Evolutionary conservation across 345 rosid genomes (phyloP), one percentile per base, ranked within the genome.

Genomic region (Trapa bicornis): DNA sequence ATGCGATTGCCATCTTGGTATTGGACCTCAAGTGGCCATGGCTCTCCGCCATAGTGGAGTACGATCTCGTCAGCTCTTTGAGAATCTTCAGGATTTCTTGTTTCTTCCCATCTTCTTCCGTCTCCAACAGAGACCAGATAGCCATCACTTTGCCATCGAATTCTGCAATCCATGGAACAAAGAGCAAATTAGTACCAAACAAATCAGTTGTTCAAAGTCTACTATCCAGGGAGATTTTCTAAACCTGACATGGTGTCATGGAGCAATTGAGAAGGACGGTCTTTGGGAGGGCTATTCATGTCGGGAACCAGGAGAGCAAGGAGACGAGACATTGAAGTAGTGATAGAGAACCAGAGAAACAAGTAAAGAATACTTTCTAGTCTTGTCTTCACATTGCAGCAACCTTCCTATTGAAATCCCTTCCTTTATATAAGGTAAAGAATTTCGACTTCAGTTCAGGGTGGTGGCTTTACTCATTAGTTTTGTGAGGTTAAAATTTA

Each of bases 221-320:
- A 45, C 11, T 41, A 41, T 41, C 4, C 43, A 45, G 0, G 54
- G 17, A 47, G 14, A 64, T 41, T 33, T 16, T 14, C 47, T 76
- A 54, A 41, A 83, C 85, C 80, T 69, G 80, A 77, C 33, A 77
- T 65, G 65, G 80, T 68, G 47, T 64, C 61, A n/a, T 61, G 81
- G 72, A 83, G 81, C 84, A 83, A 77, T 32, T 42, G 75, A 52
- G 83, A 77, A 29, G 47, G 77, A 10, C 58, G 67, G 68, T 56
- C 37, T 32, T 54, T 8, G 64, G 39, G 45, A 42, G n/a, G 38
- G 12, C 39, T n/a, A 22, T 11, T 13, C 2, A 65, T 10, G 14
- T 29, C 33, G 29, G 29, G 29, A 22, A 22, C 29, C 29, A 22
- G 29, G 29, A 22, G 29, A 22, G 29, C 29, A 22, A 22, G 29